phyloP scores from a whole-genome alignment of 345 rosid genomes.

The Eucalyptus cloeziana region DNA sequence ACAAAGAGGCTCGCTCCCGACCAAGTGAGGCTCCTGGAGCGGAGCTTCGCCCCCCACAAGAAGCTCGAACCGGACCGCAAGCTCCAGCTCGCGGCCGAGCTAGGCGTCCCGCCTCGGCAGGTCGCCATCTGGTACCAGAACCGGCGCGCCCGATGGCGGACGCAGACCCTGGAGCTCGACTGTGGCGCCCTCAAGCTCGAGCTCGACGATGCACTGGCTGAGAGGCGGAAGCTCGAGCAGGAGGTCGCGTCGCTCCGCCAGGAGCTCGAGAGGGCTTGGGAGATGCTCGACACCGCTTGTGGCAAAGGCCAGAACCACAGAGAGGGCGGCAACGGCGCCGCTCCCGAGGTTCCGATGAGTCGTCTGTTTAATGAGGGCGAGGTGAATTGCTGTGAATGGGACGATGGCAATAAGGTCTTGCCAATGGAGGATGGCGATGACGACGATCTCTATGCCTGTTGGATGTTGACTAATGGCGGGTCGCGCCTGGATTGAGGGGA shows the following conservation, averaged over 20 bases:
- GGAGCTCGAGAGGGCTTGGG: conserved; percentile 45
- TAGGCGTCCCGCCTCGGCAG: conserved; percentile 67
- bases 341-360: not conserved
- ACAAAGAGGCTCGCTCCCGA: conserved; percentile 55
- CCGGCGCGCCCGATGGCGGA: conserved; percentile 86
- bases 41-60: conserved; percentile 50
- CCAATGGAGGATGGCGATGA: conserved; percentile 3
- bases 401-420: conserved; percentile 13
- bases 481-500: conserved; percentile 27
- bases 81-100: conserved; percentile 52
- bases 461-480: conserved; percentile 22
- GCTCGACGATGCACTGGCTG: conserved; percentile 41
- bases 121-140: conserved; percentile 95
- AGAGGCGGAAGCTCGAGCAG: conserved; percentile 49
- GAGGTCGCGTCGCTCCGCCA: conserved; percentile 52
- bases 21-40: conserved; percentile 64
- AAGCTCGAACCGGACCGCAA: conserved; percentile 71
- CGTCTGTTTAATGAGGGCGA: not conserved
- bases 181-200: conserved; percentile 33
- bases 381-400: not conserved
- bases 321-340: not conserved
- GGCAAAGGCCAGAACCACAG: not conserved
- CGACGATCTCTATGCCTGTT: conserved; percentile 60
- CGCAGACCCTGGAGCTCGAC: conserved; percentile 67
- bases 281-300: conserved; percentile 13